Conservation (phyloP, 1,284 basidiomycete species). For the Rhodofomes roseus region DNA sequence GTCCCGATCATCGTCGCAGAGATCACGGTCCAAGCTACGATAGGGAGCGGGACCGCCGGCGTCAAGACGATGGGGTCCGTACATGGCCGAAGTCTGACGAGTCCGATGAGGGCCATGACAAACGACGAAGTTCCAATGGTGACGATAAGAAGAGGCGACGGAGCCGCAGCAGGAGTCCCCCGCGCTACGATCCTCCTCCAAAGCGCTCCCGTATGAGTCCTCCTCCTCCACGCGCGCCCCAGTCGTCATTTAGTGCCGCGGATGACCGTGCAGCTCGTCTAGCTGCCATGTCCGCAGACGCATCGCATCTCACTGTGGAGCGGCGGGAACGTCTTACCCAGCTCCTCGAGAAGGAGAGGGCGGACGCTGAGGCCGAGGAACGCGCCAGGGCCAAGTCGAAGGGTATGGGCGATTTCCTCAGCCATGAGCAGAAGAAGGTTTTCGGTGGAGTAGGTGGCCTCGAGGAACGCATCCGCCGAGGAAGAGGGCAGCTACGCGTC, state of each 20-base stretch:
- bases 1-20: conserved; percentile 25
- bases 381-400: conserved; percentile 57
- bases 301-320: conserved; percentile 57
- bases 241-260: conserved; percentile 22
- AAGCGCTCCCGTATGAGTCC: conserved; percentile 42
- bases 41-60: conserved; percentile 13
- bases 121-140: conserved; percentile 17
- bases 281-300: conserved; percentile 82
- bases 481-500: conserved; percentile 38
- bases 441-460: conserved; percentile 73
- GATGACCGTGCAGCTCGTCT: conserved; percentile 78
- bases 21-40: conserved; percentile 20
- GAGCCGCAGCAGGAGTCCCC: conserved; percentile 38
- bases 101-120: conserved; percentile 37
- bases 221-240: conserved; percentile 30
- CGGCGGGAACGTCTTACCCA: conserved; percentile 64
- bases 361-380: conserved; percentile 64
- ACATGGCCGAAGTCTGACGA: conserved; percentile 43
- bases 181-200: conserved; percentile 21
- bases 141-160: conserved; percentile 43
- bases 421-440: conserved; percentile 71
- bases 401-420: conserved; percentile 71
- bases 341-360: conserved; percentile 69
- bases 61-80: conserved; percentile 20
- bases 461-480: conserved; percentile 70